These are phyloP conservation scores for Epichloe baconii DNA, from an alignment of 2,329 filamentous ascomycete species.

Conservation along the genomic window DNA sequence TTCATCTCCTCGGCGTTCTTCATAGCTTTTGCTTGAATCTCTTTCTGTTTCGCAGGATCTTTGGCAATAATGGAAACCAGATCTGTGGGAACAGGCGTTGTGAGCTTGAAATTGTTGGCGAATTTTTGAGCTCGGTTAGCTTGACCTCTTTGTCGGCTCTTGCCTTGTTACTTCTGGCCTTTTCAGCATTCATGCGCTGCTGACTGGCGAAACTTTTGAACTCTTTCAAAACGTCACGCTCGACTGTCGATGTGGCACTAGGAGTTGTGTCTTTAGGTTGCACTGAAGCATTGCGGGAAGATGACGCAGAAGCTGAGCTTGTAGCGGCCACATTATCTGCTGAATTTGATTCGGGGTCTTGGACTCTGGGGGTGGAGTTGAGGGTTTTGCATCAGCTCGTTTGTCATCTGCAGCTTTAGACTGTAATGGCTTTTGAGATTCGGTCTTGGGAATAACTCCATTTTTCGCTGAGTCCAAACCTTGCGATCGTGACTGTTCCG, in stretches of 20 bases:
- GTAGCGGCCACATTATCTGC: conserved; percentile 12
- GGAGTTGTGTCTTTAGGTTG: conserved; percentile 22
- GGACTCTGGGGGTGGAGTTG: conserved; percentile 11
- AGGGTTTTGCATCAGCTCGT: conserved; percentile 17
- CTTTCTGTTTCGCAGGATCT: conserved; percentile 84
- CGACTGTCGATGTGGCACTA: conserved; percentile 43
- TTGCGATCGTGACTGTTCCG: conserved; percentile 15
- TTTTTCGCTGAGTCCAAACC: conserved; percentile 18
- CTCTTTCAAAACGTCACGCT: conserved; percentile 45
- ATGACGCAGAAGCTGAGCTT: conserved; percentile 23
- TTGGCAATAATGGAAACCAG: conserved; percentile 92
- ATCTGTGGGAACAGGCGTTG: conserved; percentile 82
- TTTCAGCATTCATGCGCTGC: conserved; percentile 42
- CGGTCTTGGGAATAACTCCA: conserved; percentile 16
- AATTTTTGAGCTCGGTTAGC: conserved; percentile 92
- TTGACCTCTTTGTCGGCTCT: conserved; percentile 80
- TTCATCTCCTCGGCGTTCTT: conserved; percentile 55
- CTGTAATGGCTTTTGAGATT: conserved; percentile 15
- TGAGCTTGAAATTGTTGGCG: conserved; percentile 83
- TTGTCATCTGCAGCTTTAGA: conserved; percentile 20
- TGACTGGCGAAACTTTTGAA: conserved; percentile 52
- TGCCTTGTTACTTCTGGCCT: conserved; percentile 42
- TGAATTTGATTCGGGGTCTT: conserved; percentile 18
- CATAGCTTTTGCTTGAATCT: conserved; percentile 81
- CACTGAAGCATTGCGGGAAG: conserved; percentile 28